phyloP scores from a whole-genome alignment of 495 filamentous ascomycete species.

The Tuber calosporum region DNA sequence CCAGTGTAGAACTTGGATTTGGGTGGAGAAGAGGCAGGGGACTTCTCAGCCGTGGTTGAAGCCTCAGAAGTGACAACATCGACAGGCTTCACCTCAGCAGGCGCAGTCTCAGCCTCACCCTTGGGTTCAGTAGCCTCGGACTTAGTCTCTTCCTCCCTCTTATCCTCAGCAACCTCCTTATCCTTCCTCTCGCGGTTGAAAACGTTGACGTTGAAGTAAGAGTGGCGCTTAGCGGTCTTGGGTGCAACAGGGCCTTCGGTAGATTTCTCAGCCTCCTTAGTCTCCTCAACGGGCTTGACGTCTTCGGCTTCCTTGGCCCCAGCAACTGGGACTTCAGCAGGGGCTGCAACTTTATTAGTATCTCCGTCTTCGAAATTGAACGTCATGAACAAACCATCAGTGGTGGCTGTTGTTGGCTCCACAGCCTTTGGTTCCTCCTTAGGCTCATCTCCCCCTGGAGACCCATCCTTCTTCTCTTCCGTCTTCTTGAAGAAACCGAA shows the following conservation, averaged over 20 bases:
- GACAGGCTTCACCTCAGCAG: constrained; percentile 40
- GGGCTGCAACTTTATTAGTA: constrained; percentile 14
- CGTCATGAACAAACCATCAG: constrained; percentile 22
- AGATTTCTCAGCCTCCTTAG: constrained; percentile 44
- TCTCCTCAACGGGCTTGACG: constrained; percentile 32
- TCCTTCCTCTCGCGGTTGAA: constrained; percentile 53
- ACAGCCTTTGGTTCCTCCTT: constrained; percentile 34
- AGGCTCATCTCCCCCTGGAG: constrained; percentile 36
- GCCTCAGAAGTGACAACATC: constrained; percentile 42
- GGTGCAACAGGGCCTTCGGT: constrained; percentile 25
- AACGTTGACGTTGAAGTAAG: constrained; percentile 49
- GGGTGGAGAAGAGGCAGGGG: constrained; percentile 46
- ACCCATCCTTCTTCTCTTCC: constrained; percentile 41
- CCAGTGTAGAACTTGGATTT: constrained; percentile 51
- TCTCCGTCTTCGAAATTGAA: background rate
- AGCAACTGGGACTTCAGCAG: constrained; percentile 9
- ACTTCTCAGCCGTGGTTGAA: constrained; percentile 49
- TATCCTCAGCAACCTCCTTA: constrained; percentile 34
- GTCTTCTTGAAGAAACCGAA: constrained; percentile 49
- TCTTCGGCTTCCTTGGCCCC: constrained; percentile 17
- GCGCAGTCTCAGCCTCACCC: constrained; percentile 41
- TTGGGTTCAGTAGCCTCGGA: constrained; percentile 34
- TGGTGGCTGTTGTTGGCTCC: constrained; percentile 20
- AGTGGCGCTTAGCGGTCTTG: constrained; percentile 43
- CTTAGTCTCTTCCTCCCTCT: constrained; percentile 28